A percentile compares a stretch with the other conserved stretches of the same genome.
phyloP scores from a whole-genome alignment of 2,329 filamentous ascomycete genomes.

The Ambrosiella xylebori region DNA sequence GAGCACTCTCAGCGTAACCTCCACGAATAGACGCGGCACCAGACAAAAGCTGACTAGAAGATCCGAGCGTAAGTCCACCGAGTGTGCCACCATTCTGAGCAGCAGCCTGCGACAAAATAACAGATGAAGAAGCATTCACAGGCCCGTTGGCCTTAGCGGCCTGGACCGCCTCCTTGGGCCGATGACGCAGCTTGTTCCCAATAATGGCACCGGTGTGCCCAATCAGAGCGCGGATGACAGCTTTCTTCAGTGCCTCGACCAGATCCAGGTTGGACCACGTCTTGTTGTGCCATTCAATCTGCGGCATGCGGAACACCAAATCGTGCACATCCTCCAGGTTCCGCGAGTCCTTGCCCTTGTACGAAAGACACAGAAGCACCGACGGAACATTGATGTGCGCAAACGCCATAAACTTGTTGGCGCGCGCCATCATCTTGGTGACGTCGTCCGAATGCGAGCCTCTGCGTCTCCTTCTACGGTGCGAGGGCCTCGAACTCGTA shows the following conservation, averaged over 20 bases:
- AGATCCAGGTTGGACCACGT: conserved; percentile 97
- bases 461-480: conserved; percentile 4
- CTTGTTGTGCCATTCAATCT: conserved; percentile 94
- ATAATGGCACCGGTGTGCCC: conserved; percentile 93
- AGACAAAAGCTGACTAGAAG: conserved; percentile 15
- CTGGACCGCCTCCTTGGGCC: conserved; percentile 56
- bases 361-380: conserved; percentile 86
- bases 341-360: conserved; percentile 88
- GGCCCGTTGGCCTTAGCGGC: conserved; percentile 50
- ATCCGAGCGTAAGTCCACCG: neutral
- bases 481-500: conserved; percentile 29
- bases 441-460: conserved; percentile 62
- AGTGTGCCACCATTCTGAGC: conserved; percentile 16
- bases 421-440: conserved; percentile 88
- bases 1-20: conserved; percentile 24
- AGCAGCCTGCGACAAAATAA: conserved; percentile 31
- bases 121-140: conserved; percentile 34
- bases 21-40: conserved; percentile 23
- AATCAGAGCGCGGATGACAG: conserved; percentile 83
- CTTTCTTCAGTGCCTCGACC: conserved; percentile 80
- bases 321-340: conserved; percentile 96
- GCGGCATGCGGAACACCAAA: conserved; percentile 89
- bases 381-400: conserved; percentile 89
- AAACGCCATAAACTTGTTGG: conserved; percentile 94
- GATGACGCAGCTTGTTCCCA: conserved; percentile 89